Evolutionary conservation across 345 rosid genomes (phyloP).

Genomic region (Theobroma cacao): DNA sequence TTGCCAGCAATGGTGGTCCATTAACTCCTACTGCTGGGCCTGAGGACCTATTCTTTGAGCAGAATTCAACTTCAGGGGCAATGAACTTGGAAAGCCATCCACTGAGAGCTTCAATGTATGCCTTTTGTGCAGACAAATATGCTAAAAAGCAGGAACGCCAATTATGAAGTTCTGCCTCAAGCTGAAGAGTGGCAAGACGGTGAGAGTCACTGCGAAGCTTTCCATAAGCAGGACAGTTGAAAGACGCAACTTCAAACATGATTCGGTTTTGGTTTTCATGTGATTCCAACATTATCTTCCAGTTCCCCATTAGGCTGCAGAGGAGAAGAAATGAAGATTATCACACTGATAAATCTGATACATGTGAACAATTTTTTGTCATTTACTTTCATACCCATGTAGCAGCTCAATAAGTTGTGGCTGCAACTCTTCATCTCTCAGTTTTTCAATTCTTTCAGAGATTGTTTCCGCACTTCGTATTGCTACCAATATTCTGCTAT

Average conservation of each 20-base stretch:
- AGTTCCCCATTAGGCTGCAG: constrained; percentile 39
- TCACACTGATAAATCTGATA: background rate
- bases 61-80: constrained; percentile 32
- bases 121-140: constrained; percentile 33
- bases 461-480: constrained; percentile 35
- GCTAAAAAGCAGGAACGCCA: constrained; percentile 37
- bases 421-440: constrained; percentile 48
- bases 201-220: constrained; percentile 32
- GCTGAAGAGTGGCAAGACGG: constrained; percentile 39
- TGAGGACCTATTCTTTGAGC: constrained; percentile 15
- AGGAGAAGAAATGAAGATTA: background rate
- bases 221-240: constrained; percentile 22
- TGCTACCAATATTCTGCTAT: constrained; percentile 34
- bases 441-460: constrained; percentile 36
- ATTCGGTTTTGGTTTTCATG: constrained; percentile 39
- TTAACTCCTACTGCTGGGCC: background rate
- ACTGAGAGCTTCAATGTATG: constrained; percentile 41
- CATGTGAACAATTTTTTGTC: background rate
- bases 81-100: constrained; percentile 39
- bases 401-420: constrained; percentile 44
- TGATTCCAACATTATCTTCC: constrained; percentile 37
- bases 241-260: constrained; percentile 34
- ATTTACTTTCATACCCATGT: constrained; percentile 30
- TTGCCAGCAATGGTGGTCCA: constrained; percentile 31
- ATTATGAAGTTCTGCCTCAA: constrained; percentile 35